Evolutionary conservation across 768 basidiomycete genomes (phyloP).

Genomic region (Naganishia onofrii): DNA sequence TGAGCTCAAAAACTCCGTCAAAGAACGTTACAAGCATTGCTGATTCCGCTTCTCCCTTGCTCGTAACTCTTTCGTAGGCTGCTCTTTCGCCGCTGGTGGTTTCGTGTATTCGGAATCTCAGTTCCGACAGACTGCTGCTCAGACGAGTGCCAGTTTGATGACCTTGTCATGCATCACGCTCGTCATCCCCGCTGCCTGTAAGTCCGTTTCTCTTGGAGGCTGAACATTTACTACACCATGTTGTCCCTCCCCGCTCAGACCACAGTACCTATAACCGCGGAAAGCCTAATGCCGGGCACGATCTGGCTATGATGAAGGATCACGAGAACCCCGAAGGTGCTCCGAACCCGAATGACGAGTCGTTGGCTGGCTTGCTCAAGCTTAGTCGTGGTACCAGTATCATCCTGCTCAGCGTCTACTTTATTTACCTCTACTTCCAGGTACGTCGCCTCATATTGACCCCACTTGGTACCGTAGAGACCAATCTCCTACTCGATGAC

Average conservation of each 20-base stretch:
- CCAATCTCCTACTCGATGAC: constrained; percentile 7
- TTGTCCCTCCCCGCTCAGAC: constrained; percentile 10
- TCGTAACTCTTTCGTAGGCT: not conserved
- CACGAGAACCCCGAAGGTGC: constrained; percentile 33
- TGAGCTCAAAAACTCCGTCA: constrained; percentile 68
- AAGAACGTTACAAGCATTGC: constrained; percentile 52
- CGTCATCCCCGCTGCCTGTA: constrained; percentile 85
- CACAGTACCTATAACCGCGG: constrained; percentile 41
- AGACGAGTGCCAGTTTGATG: constrained; percentile 70
- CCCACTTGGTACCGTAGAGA: not conserved
- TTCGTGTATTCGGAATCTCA: constrained; percentile 63
- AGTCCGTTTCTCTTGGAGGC: constrained; percentile 39
- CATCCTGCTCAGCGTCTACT: constrained; percentile 69
- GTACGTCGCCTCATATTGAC: constrained; percentile 51
- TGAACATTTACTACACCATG: not conserved
- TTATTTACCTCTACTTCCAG: constrained; percentile 63
- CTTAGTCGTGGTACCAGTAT: constrained; percentile 80
- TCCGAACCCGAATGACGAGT: constrained; percentile 42
- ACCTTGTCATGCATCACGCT: constrained; percentile 83
- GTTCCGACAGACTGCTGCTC: constrained; percentile 81
- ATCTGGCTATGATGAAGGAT: constrained; percentile 32
- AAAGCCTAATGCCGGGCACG: not conserved
- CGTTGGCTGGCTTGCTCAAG: constrained; percentile 61
- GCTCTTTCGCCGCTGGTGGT: constrained; percentile 53
- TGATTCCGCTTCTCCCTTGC: not conserved